Evolutionary conservation across 73 alveolate genomes (phyloP).

Genomic region (Blepharisma japonicum): DNA sequence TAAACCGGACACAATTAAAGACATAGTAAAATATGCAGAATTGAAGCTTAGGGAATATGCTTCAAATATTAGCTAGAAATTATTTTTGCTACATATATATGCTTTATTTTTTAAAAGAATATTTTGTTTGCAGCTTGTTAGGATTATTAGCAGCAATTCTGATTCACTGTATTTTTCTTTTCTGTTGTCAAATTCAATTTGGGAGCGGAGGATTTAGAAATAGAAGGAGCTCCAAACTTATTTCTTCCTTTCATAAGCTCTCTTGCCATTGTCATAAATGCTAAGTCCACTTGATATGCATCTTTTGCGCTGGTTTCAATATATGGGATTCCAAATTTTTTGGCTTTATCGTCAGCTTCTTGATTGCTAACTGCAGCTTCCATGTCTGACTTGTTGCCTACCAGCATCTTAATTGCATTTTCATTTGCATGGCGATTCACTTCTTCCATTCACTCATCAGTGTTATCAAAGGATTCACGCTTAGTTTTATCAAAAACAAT

Average conservation of each 20-base stretch:
- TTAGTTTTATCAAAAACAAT: constrained; percentile 68
- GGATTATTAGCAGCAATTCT: no score
- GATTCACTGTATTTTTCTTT: no score
- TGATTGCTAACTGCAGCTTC: constrained; percentile 32
- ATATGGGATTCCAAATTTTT: constrained; percentile 10
- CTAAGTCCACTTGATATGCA: neutral
- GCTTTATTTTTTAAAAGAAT: no score
- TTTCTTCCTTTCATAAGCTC: neutral
- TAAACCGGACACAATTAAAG: neutral
- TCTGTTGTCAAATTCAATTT: no score
- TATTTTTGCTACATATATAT: no score
- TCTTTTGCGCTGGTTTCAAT: neutral
- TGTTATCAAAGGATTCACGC: constrained; percentile 54
- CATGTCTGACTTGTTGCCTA: constrained; percentile 49
- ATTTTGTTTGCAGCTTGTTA: no score
- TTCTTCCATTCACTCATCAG: constrained; percentile 46
- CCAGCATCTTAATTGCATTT: constrained; percentile 35
- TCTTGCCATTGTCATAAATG: constrained; percentile 21
- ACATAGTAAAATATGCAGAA: no score
- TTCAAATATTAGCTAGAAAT: no score
- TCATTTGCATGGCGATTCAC: constrained; percentile 42
- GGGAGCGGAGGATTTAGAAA: no score
- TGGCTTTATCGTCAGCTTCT: constrained; percentile 38
- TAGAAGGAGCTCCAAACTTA: neutral
- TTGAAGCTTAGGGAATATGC: no score